Percentiles rank a stretch among this genome's conserved stretches.
These are phyloP conservation scores for Neurospora tetraspora DNA, from an alignment of 495 filamentous ascomycete species.

Conservation along the genomic window DNA sequence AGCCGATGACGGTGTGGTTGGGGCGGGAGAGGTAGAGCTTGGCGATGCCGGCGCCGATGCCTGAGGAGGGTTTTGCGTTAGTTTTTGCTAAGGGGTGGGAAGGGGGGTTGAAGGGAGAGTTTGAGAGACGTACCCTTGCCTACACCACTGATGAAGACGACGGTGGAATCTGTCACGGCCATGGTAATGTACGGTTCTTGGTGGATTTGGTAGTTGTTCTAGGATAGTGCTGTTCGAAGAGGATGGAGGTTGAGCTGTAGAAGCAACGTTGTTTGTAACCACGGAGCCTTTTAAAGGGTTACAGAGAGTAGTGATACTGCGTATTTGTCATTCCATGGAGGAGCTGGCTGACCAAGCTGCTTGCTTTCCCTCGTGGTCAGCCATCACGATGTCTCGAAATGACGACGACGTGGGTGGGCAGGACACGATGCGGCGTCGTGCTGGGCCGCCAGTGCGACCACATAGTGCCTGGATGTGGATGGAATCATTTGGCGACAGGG, in stretches of 20 bases:
- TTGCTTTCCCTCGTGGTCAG: not conserved
- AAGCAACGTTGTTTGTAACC: not conserved
- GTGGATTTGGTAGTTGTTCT: not conserved
- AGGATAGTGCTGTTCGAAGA: not conserved
- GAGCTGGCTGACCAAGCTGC: not conserved
- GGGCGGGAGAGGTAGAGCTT: conserved; percentile 17
- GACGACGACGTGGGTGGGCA: not conserved
- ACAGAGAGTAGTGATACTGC: not conserved
- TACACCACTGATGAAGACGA: conserved; percentile 11
- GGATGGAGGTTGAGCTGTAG: not conserved
- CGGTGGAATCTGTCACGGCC: conserved; percentile 3
- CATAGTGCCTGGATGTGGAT: not conserved
- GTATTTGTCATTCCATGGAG: not conserved
- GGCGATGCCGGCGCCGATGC: conserved; percentile 13
- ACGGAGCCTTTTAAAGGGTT: not conserved
- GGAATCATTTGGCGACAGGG: not conserved
- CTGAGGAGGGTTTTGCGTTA: not conserved
- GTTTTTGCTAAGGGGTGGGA: not conserved
- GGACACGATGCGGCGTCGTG: not conserved
- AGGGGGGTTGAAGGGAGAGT: not conserved
- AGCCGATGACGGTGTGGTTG: conserved; percentile 20
- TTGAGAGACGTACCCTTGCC: conserved; percentile 3
- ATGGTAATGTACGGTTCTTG: not conserved
- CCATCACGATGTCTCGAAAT: not conserved
- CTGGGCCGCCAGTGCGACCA: not conserved